Evolutionary conservation across 2,329 filamentous ascomycete genomes (phyloP).

Genomic region (Aspergillus neotritici): DNA sequence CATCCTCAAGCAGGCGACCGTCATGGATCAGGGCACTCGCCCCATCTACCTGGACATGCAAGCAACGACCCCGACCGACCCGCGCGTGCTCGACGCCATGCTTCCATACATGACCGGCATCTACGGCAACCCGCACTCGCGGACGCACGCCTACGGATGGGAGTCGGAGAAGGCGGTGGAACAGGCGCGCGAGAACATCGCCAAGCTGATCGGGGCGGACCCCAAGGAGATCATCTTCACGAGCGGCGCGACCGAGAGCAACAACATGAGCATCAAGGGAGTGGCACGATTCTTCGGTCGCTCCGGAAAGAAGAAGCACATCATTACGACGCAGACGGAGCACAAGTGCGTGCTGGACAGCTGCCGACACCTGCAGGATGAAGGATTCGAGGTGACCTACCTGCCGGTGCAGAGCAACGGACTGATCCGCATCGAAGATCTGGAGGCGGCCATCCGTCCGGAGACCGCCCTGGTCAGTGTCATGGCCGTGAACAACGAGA

Average conservation of each 20-base stretch:
- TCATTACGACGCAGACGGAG: conserved; percentile 95
- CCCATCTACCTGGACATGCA: conserved; percentile 99
- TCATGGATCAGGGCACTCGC: conserved; percentile 86
- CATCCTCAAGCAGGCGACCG: conserved; percentile 81
- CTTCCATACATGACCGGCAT: conserved; percentile 87
- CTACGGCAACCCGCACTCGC: conserved; percentile 94
- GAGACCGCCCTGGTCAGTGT: conserved; percentile 91
- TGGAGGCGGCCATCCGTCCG: conserved; percentile 82
- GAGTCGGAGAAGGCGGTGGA: conserved; percentile 94
- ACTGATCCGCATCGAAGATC: conserved; percentile 73
- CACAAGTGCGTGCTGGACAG: conserved; percentile 99
- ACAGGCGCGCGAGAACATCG: conserved; percentile 75
- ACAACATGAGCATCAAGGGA: conserved; percentile 99
- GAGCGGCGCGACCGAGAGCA: conserved; percentile 94
- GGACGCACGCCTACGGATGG: conserved; percentile 98
- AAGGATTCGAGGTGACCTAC: conserved; percentile 96
- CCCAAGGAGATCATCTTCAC: conserved; percentile 99
- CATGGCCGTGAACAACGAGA: conserved; percentile 99
- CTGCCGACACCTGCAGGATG: conserved; percentile 92
- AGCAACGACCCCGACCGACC: conserved; percentile 91
- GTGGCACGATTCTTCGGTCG: conserved; percentile 92
- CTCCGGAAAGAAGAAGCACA: conserved; percentile 94
- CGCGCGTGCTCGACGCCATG: conserved; percentile 93
- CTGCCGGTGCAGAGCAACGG: conserved; percentile 83
- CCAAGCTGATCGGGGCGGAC: conserved; percentile 83